Evolutionary conservation across 2,329 filamentous ascomycete species (phyloP), one percentile per base, ranked within the genome.

Genomic region (Scedosporium aurantiacum): DNA sequence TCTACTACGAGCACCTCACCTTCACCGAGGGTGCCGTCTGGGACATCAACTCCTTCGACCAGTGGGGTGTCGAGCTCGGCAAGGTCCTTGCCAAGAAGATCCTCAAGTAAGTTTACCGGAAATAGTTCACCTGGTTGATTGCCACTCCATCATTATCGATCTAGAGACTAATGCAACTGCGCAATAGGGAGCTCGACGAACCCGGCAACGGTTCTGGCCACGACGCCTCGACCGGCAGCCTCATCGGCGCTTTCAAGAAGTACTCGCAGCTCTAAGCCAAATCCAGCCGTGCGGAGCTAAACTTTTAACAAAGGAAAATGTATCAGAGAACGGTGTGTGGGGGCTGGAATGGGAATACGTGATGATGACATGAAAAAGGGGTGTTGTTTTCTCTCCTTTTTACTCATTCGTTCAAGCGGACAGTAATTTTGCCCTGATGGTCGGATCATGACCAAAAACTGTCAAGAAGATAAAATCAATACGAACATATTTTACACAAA

Each of bases 31-130:
- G 94, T 70, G 93, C 92, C 60, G 82, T 99, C 73, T 99, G 94
- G 94, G 96, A 97, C 79, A 96, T 99, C 82, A 99, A 99, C 85
- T 91, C 88, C 71, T 99, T 97, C 73, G 94, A 99, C 79, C 94
- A 99, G 82, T 99, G 94, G 94, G 94, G 94, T 78, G 94, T 99
- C 54, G 94, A 99, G 82, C 81, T 99, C 64, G 94, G 94, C 75
- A 99, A 99, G 87, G 86, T 88, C 47, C 80, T 99, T 67, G 94
- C 94, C 64, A 97, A 93, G 86, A 92, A 91, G 79, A 91, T 92
- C 66, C 87, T 90, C 68, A 75, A 76, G 67, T 69, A 62, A 21
- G 67, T 65, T 3, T 40, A 3, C 12, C 25, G n/a, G 47, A 25
- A 47, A 21, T 62, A 12, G 18, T 12, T n/a, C 14, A 25, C n/a